A percentile compares a stretch with the other conserved stretches of the same genome.
Evolutionary conservation across 352 stramenopile species (phyloP).

Genomic region (Globisporangium paddicum): DNA sequence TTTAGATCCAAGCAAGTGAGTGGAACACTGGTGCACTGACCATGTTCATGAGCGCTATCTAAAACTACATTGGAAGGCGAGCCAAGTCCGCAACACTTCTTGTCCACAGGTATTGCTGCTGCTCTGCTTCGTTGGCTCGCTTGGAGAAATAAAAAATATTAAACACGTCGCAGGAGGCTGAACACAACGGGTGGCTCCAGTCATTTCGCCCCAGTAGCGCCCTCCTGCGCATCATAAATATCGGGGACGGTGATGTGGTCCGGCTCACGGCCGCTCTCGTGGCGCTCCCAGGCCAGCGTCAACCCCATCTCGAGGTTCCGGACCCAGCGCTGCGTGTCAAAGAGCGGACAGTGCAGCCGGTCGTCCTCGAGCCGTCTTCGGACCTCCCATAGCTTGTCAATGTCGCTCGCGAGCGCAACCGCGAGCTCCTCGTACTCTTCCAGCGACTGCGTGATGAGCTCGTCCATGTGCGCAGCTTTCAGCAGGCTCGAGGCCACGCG

Average conservation of each 20-base stretch:
- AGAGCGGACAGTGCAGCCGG: slow-evolving; percentile 61
- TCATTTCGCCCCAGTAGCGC: not conserved
- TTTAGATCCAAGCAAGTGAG: not conserved
- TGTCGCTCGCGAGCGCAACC: slow-evolving; percentile 84
- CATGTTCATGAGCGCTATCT: not conserved
- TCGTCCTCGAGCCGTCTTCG: slow-evolving; percentile 68
- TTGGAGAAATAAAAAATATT: not conserved
- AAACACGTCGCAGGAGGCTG: not conserved
- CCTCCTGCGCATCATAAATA: slow-evolving; percentile 41
- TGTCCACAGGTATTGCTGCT: not conserved
- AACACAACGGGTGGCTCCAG: not conserved
- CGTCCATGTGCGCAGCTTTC: slow-evolving; percentile 64
- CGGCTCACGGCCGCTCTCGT: slow-evolving; percentile 56
- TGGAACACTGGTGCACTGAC: not conserved
- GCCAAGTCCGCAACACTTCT: not conserved
- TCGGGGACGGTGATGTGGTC: slow-evolving; percentile 84
- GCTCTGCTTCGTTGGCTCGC: not conserved
- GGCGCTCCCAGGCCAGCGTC: slow-evolving; percentile 58
- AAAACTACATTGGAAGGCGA: slow-evolving; percentile 1
- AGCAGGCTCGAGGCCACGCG: slow-evolving; percentile 88
- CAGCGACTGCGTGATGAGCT: slow-evolving; percentile 71
- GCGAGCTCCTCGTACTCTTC: slow-evolving; percentile 91
- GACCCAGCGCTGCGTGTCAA: slow-evolving; percentile 79
- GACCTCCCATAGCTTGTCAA: slow-evolving; percentile 76
- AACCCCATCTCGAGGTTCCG: slow-evolving; percentile 84